Conservation (phyloP, 2,329 filamentous ascomycete species). For the Aspergillus sp. region DNA sequence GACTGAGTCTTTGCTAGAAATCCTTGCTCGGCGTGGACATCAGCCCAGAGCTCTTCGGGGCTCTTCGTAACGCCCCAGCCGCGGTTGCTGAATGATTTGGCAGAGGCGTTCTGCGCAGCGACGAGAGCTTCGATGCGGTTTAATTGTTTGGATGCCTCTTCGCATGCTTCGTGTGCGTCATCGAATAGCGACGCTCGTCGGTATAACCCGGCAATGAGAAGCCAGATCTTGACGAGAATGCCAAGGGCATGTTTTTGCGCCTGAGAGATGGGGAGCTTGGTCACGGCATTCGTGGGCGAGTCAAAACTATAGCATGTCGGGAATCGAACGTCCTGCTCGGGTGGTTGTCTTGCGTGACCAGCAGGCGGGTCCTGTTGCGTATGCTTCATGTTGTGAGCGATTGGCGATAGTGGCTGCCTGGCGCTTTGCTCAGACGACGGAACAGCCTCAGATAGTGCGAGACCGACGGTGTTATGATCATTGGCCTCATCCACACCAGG, state of each 20-base stretch:
- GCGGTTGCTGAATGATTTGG: conserved; percentile 53
- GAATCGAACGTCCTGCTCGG: conserved; percentile 33
- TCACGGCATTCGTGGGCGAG: conserved; percentile 35
- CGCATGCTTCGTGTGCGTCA: conserved; percentile 69
- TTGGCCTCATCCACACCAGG: conserved; percentile 1
- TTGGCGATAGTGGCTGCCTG: conserved; percentile 25
- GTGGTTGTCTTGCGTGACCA: conserved; percentile 38
- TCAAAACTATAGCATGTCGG: conserved; percentile 30
- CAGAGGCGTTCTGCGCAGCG: conserved; percentile 53
- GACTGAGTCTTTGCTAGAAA: conserved; percentile 56
- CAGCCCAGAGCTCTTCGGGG: conserved; percentile 74
- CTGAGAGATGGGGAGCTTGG: conserved; percentile 44
- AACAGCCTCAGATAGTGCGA: conserved; percentile 19
- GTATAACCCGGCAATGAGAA: conserved; percentile 83
- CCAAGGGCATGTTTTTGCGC: conserved; percentile 49
- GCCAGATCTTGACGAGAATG: conserved; percentile 71
- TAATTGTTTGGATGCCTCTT: conserved; percentile 72
- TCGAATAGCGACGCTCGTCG: conserved; percentile 69
- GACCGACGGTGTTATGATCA: conserved; percentile 17
- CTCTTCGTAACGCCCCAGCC: conserved; percentile 76
- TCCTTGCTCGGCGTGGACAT: conserved; percentile 72
- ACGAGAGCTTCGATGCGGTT: conserved; percentile 61
- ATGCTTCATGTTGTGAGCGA: conserved; percentile 32
- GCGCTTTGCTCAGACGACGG: conserved; percentile 16
- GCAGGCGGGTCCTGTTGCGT: conserved; percentile 25